A percentile compares a stretch with the other conserved stretches of the same genome.
phyloP scores from a whole-genome alignment of 768 basidiomycete genomes.

The Clathrus columnatus region DNA sequence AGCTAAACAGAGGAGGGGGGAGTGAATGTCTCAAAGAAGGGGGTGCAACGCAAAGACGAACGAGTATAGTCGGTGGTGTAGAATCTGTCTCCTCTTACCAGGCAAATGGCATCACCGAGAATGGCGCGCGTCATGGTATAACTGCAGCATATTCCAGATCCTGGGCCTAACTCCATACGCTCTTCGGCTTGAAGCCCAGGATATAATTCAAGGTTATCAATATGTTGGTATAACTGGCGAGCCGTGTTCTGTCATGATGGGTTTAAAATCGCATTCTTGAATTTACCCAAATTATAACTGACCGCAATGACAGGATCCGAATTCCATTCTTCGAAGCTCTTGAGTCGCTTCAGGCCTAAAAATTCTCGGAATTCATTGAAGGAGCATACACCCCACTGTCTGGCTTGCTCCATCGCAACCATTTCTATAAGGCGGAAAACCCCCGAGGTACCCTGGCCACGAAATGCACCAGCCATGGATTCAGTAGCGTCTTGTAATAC shows the following conservation, averaged over 20 bases:
- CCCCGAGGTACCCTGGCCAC: conserved; percentile 58
- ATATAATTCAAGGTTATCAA: conserved; percentile 75
- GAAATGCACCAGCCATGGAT: conserved; percentile 50
- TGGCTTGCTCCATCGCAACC: conserved; percentile 55
- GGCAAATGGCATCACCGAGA: conserved; percentile 64
- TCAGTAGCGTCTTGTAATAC: conserved; percentile 58
- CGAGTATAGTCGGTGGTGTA: conserved; percentile 70
- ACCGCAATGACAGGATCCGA: conserved; percentile 17
- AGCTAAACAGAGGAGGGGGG: conserved; percentile 29
- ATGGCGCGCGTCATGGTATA: conserved; percentile 81
- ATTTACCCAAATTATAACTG: conserved; percentile 50
- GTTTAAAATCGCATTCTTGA: neutral
- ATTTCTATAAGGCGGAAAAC: conserved; percentile 60
- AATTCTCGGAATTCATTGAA: conserved; percentile 38
- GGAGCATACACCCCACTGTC: conserved; percentile 59
- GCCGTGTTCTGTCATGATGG: conserved; percentile 43
- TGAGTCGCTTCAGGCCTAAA: conserved; percentile 16
- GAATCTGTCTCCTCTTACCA: conserved; percentile 74
- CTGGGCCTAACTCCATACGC: conserved; percentile 50
- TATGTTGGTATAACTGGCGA: conserved; percentile 53
- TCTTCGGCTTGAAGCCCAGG: conserved; percentile 70
- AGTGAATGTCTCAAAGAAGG: neutral
- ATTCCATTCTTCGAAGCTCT: conserved; percentile 28
- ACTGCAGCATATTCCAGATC: conserved; percentile 72
- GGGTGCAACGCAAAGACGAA: conserved; percentile 29